Evolutionary conservation across 2,329 filamentous ascomycete species (phyloP), one percentile per base, ranked within the genome.

Genomic region (Blastomyces percursus): DNA sequence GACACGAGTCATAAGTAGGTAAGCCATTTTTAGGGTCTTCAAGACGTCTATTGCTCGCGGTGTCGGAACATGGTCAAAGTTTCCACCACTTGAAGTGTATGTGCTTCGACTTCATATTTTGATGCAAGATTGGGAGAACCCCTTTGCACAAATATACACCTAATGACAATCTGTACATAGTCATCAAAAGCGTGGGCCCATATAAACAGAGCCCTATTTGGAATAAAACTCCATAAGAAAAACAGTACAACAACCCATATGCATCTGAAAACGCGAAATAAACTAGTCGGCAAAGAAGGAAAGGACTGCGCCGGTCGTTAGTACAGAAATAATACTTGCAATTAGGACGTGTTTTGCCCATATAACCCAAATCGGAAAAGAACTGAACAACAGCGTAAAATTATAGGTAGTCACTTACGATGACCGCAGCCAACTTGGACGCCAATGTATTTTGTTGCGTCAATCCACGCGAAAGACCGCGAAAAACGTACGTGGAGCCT

Each of bases 1-100:
- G 40, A 66, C 65, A 24, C 62, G 38, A 55, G 65, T 66, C 65
- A 66, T 65, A 19, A 66, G 62, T n/a, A 66, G 48, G 21, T 65
- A 65, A 2, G 64, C 61, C 46, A 44, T 61, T 9, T 21, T 46
- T 30, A 40, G 44, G 24, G 62, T 64, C 14, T 38, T 5, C 9
- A 65, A 50, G 19, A 64, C 61, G 62, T 66, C 64, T 30, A 66
- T 61, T 11, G 61, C 51, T 24, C 60, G 46, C 4, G 65, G 65
- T 27, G 63, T 62, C 12, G 65, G 62, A 38, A 65, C 64, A 8
- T 38, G 6, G 5, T 64, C 65, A 2, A 50, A 64, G 27, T 63
- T 44, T 66, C 62, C 8, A 66, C 46, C 54, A 65, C 59, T 3
- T 24, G 50, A 2, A 66, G 59, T 1, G 65, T 65, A 40, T 65